These are phyloP conservation scores for Xerocomus minutiporus DNA, from an alignment of 1,284 basidiomycete genomes.

Conservation along the genomic window DNA sequence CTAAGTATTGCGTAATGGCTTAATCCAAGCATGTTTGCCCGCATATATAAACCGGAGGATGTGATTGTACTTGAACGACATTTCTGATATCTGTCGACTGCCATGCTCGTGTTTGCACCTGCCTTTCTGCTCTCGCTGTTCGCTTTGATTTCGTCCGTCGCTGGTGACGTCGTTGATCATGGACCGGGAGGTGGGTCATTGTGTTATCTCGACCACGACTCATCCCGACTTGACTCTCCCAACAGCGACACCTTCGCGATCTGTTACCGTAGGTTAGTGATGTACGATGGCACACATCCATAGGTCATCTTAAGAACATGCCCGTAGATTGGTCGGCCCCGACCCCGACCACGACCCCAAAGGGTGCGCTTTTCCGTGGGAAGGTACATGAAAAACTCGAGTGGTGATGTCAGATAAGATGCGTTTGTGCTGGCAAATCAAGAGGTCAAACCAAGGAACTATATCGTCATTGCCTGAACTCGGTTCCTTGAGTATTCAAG, in stretches of 20 bases:
- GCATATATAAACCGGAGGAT: no score
- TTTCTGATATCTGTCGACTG: neutral
- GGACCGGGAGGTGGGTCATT: neutral
- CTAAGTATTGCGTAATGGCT: neutral
- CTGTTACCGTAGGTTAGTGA: no score
- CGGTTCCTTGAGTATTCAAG: no score
- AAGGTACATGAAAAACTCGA: conserved; percentile 11
- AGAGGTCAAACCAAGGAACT: neutral
- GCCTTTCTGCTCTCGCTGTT: conserved; percentile 8
- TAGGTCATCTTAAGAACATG: neutral
- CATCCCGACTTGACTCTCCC: neutral
- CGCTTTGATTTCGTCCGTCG: conserved; percentile 4
- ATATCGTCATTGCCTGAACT: neutral
- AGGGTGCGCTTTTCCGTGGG: conserved; percentile 6
- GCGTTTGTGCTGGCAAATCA: neutral
- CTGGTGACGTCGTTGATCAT: neutral
- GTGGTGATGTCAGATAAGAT: neutral
- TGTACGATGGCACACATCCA: no score
- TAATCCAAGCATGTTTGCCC: neutral
- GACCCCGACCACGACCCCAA: no score
- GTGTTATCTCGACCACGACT: neutral
- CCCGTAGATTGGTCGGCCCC: neutral
- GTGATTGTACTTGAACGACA: no score
- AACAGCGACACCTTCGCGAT: neutral
- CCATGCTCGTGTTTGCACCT: no score